phyloP scores from a whole-genome alignment of 345 rosid genomes.

The Salix purpurea region DNA sequence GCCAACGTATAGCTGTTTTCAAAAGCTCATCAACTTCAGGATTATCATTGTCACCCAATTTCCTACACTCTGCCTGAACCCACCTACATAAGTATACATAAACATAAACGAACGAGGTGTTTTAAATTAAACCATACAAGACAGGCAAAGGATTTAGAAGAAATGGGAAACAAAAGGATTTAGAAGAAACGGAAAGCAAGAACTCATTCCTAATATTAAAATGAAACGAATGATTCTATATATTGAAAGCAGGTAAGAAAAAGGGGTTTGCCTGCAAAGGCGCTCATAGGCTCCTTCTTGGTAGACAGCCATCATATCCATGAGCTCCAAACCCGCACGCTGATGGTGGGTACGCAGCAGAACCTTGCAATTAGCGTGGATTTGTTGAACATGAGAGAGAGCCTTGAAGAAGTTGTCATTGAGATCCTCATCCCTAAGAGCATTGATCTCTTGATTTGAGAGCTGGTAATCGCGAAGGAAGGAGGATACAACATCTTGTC shows the following conservation, averaged over 20 bases:
- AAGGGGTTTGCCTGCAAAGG: conserved; percentile 72
- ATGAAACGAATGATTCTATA: background rate
- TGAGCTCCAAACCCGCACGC: conserved; percentile 98
- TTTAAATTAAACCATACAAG: background rate
- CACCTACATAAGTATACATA: conserved; percentile 46
- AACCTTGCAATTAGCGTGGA: conserved; percentile 90
- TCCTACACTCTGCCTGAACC: conserved; percentile 98
- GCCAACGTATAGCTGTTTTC: conserved; percentile 78
- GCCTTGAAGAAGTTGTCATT: conserved; percentile 87
- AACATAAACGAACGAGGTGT: conserved; percentile 12
- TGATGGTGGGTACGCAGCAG: conserved; percentile 96
- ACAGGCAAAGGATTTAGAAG: background rate
- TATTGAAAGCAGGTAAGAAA: too few species aligned
- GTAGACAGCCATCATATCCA: conserved; percentile 99
- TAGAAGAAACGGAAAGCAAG: too few species aligned
- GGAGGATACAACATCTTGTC: conserved; percentile 87
- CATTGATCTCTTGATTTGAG: conserved; percentile 84
- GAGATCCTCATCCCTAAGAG: conserved; percentile 83
- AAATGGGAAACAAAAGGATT: background rate
- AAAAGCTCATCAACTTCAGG: conserved; percentile 88
- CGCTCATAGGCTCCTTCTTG: conserved; percentile 99
- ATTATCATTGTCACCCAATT: conserved; percentile 85
- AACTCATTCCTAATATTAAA: too few species aligned
- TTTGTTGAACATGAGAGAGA: conserved; percentile 88
- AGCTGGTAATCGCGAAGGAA: conserved; percentile 97